These are phyloP conservation scores for Aspergillus tanneri DNA, from an alignment of 2,329 filamentous ascomycete genomes.

Conservation along the genomic window DNA sequence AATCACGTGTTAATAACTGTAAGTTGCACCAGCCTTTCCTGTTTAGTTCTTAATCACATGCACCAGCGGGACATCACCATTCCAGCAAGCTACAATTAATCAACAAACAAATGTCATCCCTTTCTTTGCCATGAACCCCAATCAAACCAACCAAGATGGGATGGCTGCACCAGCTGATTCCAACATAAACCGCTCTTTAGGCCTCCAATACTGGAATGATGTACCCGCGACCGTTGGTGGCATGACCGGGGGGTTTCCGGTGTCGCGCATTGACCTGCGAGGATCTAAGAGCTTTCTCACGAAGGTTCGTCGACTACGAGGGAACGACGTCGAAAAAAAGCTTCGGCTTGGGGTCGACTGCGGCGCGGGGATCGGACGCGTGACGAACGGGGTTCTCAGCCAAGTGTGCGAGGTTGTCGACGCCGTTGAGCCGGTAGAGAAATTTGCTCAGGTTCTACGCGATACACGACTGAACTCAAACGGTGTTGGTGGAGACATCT, in stretches of 20 bases:
- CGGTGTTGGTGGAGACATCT: conserved; percentile 61
- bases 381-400: conserved; percentile 73
- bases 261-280: conserved; percentile 68
- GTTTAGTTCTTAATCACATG: too few species aligned
- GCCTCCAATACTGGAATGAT: conserved; percentile 38
- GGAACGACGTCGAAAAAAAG: conserved; percentile 6
- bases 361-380: conserved; percentile 75
- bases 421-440: conserved; percentile 78
- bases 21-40: too few species aligned
- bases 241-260: conserved; percentile 67
- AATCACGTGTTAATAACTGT: too few species aligned
- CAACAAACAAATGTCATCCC: too few species aligned
- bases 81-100: too few species aligned
- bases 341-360: conserved; percentile 53
- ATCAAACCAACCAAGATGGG: too few species aligned
- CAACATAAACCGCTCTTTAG: conserved; percentile 37
- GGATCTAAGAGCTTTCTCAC: conserved; percentile 67
- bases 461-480: conserved; percentile 33
- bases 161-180: conserved; percentile 16
- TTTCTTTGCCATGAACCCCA: too few species aligned
- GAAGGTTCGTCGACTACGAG: conserved; percentile 53
- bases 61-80: too few species aligned
- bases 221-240: conserved; percentile 48
- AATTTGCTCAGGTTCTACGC: conserved; percentile 68
- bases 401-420: conserved; percentile 70